Percentiles rank a stretch among this genome's conserved stretches.
Conservation (phyloP, 2,329 filamentous ascomycete genomes). For the Sporothrix variecibatus region DNA sequence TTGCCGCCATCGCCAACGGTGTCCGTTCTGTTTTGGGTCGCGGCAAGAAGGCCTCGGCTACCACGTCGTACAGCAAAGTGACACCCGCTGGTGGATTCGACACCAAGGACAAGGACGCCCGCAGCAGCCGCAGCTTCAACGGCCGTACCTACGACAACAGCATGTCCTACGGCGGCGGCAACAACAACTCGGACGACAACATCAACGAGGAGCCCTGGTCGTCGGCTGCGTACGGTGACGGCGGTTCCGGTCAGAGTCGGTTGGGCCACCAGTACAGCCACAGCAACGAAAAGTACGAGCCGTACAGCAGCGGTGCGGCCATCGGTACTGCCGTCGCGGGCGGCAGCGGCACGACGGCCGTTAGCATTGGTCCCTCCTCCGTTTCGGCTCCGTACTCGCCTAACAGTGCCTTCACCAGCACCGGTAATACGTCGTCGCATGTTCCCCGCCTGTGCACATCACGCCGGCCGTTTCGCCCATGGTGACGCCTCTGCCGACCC, state of each 20-base stretch:
- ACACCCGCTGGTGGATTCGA: background rate
- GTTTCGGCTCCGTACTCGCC: background rate
- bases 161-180: background rate
- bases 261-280: background rate
- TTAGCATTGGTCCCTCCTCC: background rate
- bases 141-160: background rate
- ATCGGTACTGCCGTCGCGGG: background rate
- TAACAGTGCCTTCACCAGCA: background rate
- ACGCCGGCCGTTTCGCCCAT: background rate
- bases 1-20: conserved; percentile 14
- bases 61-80: conserved; percentile 13
- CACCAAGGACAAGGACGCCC: conserved; percentile 1
- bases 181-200: background rate
- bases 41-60: background rate
- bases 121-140: conserved; percentile 12
- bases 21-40: background rate
- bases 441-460: background rate
- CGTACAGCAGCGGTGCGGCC: background rate
- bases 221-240: conserved; percentile 20
- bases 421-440: background rate
- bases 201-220: conserved; percentile 1
- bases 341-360: background rate
- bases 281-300: conserved; percentile 18
- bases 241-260: background rate
- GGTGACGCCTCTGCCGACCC: background rate